phyloP scores from a whole-genome alignment of 2,329 filamentous ascomycete species.

The Akanthomyces uredinophilus region DNA sequence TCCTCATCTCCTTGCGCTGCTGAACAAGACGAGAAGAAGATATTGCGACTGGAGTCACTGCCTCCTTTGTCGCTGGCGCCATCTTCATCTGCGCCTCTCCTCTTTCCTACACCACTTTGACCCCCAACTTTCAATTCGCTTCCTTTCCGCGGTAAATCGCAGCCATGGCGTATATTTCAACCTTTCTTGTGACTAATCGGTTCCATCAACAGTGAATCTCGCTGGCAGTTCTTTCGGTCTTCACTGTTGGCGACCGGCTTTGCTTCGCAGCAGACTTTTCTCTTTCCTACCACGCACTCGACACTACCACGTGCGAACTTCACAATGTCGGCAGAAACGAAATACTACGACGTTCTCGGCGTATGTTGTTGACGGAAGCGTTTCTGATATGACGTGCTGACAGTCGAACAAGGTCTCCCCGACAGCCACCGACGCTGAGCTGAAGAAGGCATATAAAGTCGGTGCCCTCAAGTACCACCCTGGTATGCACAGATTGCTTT shows the following conservation, averaged over 20 bases:
- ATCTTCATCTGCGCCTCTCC: background rate
- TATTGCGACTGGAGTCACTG: background rate
- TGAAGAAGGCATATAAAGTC: constrained; percentile 88
- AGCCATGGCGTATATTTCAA: background rate
- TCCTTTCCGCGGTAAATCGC: background rate
- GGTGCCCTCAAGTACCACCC: constrained; percentile 80
- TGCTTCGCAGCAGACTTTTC: background rate
- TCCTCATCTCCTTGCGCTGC: background rate
- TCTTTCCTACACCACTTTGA: background rate
- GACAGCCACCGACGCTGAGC: constrained; percentile 73
- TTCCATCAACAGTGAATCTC: background rate
- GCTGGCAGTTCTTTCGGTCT: background rate
- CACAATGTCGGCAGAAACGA: constrained; percentile 74
- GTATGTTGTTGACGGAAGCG: constrained; percentile 44
- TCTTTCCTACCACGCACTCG: background rate
- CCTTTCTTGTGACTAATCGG: background rate
- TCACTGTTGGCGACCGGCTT: background rate
- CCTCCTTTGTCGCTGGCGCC: background rate
- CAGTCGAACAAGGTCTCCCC: constrained; percentile 59
- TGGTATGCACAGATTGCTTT: constrained; percentile 46
- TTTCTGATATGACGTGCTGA: background rate
- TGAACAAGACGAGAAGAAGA: background rate
- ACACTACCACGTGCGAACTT: constrained; percentile 2
- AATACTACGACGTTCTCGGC: constrained; percentile 73
- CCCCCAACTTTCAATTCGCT: background rate